Percentiles rank a stretch among this genome's conserved stretches.
Conservation (phyloP, 306 rosid genomes). For the Cucurbita ficifolia region DNA sequence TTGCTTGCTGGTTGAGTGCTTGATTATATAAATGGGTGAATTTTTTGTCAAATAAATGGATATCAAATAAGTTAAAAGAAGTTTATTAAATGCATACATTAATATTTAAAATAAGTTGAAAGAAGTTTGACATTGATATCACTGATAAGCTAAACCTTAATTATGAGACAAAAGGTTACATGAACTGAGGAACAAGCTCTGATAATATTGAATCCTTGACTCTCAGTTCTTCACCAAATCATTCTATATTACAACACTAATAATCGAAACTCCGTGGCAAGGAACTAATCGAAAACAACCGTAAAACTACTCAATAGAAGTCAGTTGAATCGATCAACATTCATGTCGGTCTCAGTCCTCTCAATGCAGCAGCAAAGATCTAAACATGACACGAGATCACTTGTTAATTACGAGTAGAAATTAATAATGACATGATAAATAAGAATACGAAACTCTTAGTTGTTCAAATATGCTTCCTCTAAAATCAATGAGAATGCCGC, state of each 20-base stretch:
- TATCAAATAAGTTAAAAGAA: too few species aligned
- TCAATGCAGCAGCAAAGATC: conserved; percentile 7
- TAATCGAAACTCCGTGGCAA: neutral
- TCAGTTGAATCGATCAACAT: neutral
- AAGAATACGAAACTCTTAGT: neutral
- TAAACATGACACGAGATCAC: neutral
- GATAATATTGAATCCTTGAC: too few species aligned
- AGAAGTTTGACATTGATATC: neutral
- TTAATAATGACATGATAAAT: neutral
- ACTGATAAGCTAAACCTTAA: neutral
- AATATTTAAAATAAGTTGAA: too few species aligned
- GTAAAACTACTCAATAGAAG: neutral
- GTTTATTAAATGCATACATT: too few species aligned
- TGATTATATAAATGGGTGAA: neutral
- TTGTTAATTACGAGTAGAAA: neutral
- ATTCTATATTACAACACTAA: neutral
- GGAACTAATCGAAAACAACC: neutral
- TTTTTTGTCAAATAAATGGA: too few species aligned
- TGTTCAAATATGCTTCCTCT: neutral
- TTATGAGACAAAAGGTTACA: neutral
- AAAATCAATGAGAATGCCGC: too few species aligned
- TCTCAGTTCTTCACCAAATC: neutral
- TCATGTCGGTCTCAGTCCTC: conserved; percentile 5
- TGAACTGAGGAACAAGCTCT: neutral
- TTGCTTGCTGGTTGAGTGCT: neutral